A percentile compares a stretch with the other conserved stretches of the same genome.
Evolutionary conservation across 2,329 filamentous ascomycete genomes (phyloP).

Genomic region (Talaromyces sp.): DNA sequence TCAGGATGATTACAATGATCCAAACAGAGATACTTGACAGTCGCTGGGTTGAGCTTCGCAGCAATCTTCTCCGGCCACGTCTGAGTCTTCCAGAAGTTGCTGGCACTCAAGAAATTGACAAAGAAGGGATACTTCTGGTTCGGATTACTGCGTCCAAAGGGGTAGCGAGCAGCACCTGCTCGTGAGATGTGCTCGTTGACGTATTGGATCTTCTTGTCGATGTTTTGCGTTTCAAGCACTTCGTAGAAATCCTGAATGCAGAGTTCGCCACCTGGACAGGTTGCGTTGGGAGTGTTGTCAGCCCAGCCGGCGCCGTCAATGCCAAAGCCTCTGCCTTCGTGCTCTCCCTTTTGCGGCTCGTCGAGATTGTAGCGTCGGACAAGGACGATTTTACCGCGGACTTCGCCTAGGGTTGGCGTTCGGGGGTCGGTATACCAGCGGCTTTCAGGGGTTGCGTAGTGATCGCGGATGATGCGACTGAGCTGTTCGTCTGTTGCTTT

Average conservation of each 20-base stretch:
- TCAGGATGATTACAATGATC: conserved; percentile 49
- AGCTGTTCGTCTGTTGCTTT: conserved; percentile 75
- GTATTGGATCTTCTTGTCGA: conserved; percentile 74
- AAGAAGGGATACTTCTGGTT: conserved; percentile 63
- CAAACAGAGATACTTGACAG: conserved; percentile 56
- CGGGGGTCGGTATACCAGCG: conserved; percentile 76
- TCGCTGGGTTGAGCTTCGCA: conserved; percentile 76
- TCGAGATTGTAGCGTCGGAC: conserved; percentile 74
- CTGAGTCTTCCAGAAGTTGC: conserved; percentile 87
- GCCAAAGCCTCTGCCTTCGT: conserved; percentile 53
- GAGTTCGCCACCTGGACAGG: conserved; percentile 66
- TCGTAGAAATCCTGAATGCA: conserved; percentile 95
- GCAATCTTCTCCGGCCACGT: conserved; percentile 96
- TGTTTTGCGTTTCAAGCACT: conserved; percentile 68
- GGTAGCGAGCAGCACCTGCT: conserved; percentile 53
- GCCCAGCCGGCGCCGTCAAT: conserved; percentile 69
- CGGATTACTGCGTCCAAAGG: conserved; percentile 42
- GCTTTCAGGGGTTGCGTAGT: conserved; percentile 59
- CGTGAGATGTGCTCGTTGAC: conserved; percentile 73
- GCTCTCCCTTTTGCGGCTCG: conserved; percentile 41
- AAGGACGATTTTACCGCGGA: conserved; percentile 77
- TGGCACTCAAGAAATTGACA: conserved; percentile 85
- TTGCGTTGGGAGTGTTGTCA: conserved; percentile 79
- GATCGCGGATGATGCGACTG: conserved; percentile 65
- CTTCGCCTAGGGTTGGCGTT: conserved; percentile 74